Base-by-base conservation (phyloP, 148 eudicot genomes). In the Nepenthes mirabilis region DNA sequence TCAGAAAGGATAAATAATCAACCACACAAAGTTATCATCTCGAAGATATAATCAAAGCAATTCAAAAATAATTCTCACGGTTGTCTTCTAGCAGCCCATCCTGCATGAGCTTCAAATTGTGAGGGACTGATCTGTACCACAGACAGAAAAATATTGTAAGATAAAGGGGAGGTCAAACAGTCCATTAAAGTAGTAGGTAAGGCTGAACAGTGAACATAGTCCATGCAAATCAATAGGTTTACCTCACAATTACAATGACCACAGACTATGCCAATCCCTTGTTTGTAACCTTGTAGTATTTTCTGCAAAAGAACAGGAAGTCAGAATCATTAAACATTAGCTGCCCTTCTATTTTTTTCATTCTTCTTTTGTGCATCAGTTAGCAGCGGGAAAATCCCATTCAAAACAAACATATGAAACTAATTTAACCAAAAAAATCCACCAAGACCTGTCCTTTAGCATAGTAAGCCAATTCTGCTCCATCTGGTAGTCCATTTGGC, bases 401-500 rank as follows among this genome's bases (percentile, higher is more conserved):
- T 5, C 33, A 34, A 66, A 13, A 58, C 14, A 51, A 51, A 8
- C 9, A 50, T 6, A 60, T 6, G 35, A 58, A 43, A 4, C 43
- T 33, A 43, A 2, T 3, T 57, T 52, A 40, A 65, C 33, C 67
- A 47, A 7, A 9, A 12, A 65, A 32, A 33, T n/a, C 34, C 33
- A 36, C 52, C 36, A 32, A 58, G 45, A 93, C 99, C 91, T 93
- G 84, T 68, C 99, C 99, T 74, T 79, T 89, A 23, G 89, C 72
- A 69, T 80, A 88, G 72, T 93, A 93, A 67, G 94, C 95, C 75
- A 93, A 70, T 48, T 70, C 75, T 59, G 95, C 83, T 59, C 99
- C 95, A 77, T 93, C 91, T 5, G 95, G 95, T 62, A 93, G 88
- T 70, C 99, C 99, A 57, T 84, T 86, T 62, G 96, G 99, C 91